These are phyloP conservation scores for Pichia sp. DNA, from an alignment of 1,139 yeast species.

Conservation along the genomic window DNA sequence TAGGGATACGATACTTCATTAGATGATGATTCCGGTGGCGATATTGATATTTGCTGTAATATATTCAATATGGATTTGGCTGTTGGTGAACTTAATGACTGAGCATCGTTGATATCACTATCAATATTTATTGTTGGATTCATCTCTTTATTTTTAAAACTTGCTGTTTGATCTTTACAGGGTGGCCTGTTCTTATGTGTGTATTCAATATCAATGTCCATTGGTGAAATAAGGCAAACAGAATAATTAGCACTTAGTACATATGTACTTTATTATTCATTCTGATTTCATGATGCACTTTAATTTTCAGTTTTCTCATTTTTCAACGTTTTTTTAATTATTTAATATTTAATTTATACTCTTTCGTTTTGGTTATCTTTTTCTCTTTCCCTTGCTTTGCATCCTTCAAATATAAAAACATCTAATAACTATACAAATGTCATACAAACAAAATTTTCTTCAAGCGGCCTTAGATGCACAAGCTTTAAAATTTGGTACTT, in stretches of 20 bases:
- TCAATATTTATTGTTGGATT: neutral
- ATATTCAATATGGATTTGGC: conserved; percentile 24
- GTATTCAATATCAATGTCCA: neutral
- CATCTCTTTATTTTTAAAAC: neutral
- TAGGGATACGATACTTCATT: neutral
- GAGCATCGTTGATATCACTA: neutral
- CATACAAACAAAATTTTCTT: conserved; percentile 43
- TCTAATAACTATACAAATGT: conserved; percentile 7
- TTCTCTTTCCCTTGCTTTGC: neutral
- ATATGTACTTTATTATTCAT: neutral
- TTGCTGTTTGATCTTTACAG: neutral
- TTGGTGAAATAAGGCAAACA: neutral
- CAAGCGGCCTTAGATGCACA: conserved; percentile 74
- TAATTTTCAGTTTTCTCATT: neutral
- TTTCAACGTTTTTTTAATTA: neutral
- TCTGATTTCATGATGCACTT: neutral
- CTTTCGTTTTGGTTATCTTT: neutral
- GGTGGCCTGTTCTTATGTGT: neutral
- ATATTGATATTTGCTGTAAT: conserved; percentile 22
- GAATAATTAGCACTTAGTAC: neutral
- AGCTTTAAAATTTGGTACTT: conserved; percentile 81
- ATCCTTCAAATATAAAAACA: too few relatives aligned
- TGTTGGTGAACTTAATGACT: conserved; percentile 9
- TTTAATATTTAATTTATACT: neutral
- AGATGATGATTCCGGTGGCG: conserved; percentile 10